Percentiles rank a stretch among this genome's conserved stretches.
Conservation (phyloP, 2,329 filamentous ascomycete genomes). For the Herpotrichia juniperi region DNA sequence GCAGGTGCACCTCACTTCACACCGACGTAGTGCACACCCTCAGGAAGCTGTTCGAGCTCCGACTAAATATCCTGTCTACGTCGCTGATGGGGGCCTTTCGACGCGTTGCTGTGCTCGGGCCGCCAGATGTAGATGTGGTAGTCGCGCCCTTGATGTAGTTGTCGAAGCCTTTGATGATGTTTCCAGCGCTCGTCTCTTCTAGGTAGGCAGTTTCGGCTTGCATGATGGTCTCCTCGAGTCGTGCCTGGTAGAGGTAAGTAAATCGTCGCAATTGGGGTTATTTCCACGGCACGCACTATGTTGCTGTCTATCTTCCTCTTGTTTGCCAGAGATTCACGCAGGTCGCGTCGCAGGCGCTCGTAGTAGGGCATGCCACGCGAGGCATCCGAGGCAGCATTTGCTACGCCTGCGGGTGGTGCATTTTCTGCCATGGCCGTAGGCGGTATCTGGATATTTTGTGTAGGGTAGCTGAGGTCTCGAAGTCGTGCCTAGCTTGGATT, state of each 20-base stretch:
- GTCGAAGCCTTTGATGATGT: conserved; percentile 97
- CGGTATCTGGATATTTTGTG: not conserved
- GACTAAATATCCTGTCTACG: conserved; percentile 73
- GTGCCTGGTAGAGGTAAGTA: conserved; percentile 49
- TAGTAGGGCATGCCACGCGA: conserved; percentile 68
- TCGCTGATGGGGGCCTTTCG: conserved; percentile 69
- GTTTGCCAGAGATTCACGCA: conserved; percentile 70
- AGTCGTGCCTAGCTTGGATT: not conserved
- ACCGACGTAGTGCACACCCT: conserved; percentile 33
- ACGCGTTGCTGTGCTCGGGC: conserved; percentile 55
- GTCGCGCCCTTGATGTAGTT: conserved; percentile 91
- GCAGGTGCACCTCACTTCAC: conserved; percentile 10
- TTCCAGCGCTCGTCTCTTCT: conserved; percentile 82
- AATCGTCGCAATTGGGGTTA: not conserved
- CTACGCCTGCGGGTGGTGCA: conserved; percentile 44
- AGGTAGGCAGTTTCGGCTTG: conserved; percentile 87
- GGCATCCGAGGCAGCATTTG: conserved; percentile 50
- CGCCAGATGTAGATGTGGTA: conserved; percentile 59
- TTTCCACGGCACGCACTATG: conserved; percentile 52
- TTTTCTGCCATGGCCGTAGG: conserved; percentile 56
- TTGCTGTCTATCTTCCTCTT: conserved; percentile 68
- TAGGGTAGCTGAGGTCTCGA: conserved; percentile 9
- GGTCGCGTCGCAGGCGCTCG: conserved; percentile 71
- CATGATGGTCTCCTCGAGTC: conserved; percentile 80
- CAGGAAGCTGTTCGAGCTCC: conserved; percentile 48